Evolutionary conservation across 2,329 filamentous ascomycete genomes (phyloP).

Genomic region (Microdochium nivale): DNA sequence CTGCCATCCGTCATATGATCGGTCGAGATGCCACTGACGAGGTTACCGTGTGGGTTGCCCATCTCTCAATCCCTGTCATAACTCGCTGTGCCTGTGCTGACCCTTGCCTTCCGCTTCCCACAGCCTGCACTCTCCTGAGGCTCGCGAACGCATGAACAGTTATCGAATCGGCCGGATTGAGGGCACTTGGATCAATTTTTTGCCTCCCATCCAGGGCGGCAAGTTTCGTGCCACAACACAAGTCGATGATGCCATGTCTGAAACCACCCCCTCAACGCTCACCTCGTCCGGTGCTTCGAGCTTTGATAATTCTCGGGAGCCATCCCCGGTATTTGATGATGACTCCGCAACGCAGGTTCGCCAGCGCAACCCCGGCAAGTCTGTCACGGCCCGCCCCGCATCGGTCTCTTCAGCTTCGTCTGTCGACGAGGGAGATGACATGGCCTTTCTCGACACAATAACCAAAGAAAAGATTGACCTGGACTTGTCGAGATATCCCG

Average conservation of each 20-base stretch:
- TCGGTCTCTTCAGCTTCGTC: constrained; percentile 55
- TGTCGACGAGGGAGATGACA: constrained; percentile 39
- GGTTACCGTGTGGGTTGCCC: constrained; percentile 78
- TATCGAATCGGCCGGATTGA: constrained; percentile 80
- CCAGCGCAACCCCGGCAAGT: constrained; percentile 6
- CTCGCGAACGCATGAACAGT: constrained; percentile 65
- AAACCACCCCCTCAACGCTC: constrained; percentile 12
- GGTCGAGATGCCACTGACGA: constrained; percentile 92
- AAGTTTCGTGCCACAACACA: constrained; percentile 48
- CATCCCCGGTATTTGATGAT: constrained; percentile 41
- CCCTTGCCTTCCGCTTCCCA: constrained; percentile 6
- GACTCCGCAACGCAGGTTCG: constrained; percentile 22
- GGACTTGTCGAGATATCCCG: constrained; percentile 73
- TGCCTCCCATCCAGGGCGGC: constrained; percentile 87
- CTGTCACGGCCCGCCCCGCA: constrained; percentile 22
- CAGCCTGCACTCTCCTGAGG: constrained; percentile 75
- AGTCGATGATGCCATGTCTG: constrained; percentile 21
- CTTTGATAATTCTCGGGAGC: constrained; percentile 42
- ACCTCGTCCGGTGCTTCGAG: constrained; percentile 31
- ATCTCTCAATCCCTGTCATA: constrained; percentile 7
- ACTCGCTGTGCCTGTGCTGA: constrained; percentile 2
- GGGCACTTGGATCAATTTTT: constrained; percentile 77
- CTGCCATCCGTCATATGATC: constrained; percentile 87
- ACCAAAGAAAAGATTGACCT: constrained; percentile 68
- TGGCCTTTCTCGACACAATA: constrained; percentile 62